Conservation (phyloP, 2,329 filamentous ascomycete species). For the Dendrostoma leiphaemia region DNA sequence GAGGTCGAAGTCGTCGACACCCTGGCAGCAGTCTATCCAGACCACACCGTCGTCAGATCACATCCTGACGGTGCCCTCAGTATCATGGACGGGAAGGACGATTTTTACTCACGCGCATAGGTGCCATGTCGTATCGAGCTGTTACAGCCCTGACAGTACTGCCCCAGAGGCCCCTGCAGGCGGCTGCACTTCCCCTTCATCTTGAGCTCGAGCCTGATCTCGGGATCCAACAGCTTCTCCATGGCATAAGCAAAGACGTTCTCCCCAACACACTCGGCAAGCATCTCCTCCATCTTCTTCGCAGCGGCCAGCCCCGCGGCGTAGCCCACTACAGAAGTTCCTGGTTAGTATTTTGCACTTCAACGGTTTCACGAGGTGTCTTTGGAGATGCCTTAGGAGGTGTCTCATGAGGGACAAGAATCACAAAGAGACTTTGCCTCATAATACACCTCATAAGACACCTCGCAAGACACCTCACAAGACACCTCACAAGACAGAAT, state of each 20-base stretch:
- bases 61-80: neutral
- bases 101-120: conserved; percentile 9
- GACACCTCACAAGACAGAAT: too few species aligned
- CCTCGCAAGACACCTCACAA: too few species aligned
- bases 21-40: conserved; percentile 12
- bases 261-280: conserved; percentile 16
- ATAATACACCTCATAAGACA: too few species aligned
- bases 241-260: conserved; percentile 15
- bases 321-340: conserved; percentile 14
- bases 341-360: too few species aligned
- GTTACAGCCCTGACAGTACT: conserved; percentile 13
- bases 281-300: conserved; percentile 18
- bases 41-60: neutral
- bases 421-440: too few species aligned
- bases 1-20: conserved; percentile 16
- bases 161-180: conserved; percentile 13
- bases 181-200: conserved; percentile 13
- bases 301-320: conserved; percentile 13
- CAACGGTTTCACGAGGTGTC: too few species aligned
- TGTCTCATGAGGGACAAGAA: too few species aligned
- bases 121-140: conserved; percentile 13
- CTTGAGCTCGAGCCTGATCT: conserved; percentile 14
- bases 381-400: too few species aligned
- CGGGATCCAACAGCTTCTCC: conserved; percentile 17
- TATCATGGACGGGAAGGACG: neutral